Evolutionary conservation across 352 stramenopile species (phyloP), one percentile per base, ranked within the genome.

Genomic region (Globisporangium abappressorium): DNA sequence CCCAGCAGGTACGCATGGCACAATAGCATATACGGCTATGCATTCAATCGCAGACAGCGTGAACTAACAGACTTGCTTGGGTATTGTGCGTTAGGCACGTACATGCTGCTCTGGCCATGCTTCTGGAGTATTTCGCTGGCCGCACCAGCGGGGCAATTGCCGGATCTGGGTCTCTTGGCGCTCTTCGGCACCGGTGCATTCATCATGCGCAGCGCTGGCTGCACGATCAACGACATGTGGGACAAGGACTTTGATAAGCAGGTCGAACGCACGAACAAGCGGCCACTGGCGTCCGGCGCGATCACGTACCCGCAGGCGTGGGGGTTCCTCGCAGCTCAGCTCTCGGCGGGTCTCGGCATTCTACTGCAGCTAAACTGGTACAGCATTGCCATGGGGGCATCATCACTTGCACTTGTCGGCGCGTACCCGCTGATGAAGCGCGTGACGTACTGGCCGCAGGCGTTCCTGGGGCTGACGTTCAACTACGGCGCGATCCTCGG

Each of bases 171-270:
- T 43, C 80, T 98, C 54, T 76, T 98, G 57, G 79, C 83, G 46
- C 76, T 94, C 6, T 95, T 95, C 65, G 90, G 78, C 30, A 85
- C 87, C 5, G 98, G 98, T 15, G 87, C 97, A 22, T 93, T 99
- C 78, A 87, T 99, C 66, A 99, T 99, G 98, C 86, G 97, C 36
- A 94, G 96, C 71, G 92, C 92, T 22, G 98, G 98, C 5, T 99
- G 98, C 81, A 99, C 96, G 46, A 99, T 99, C 76, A 99, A 99
- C 77, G 98, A 99, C 79, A 98, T 99, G 85, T 99, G 97, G 97
- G 98, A 99, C 90, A 88, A 91, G 63, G 89, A 99, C 68, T 97
- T 99, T 79, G 98, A 99, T 84, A 91, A 89, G 66, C 74, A 96
- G 49, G 98, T 99, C 20, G 84, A 93, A 70, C 88, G 98, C 26